A percentile compares a stretch with the other conserved stretches of the same genome.
Evolutionary conservation across 805 yeast genomes (phyloP).

Genomic region (Metschnikowia aberdeeniae): DNA sequence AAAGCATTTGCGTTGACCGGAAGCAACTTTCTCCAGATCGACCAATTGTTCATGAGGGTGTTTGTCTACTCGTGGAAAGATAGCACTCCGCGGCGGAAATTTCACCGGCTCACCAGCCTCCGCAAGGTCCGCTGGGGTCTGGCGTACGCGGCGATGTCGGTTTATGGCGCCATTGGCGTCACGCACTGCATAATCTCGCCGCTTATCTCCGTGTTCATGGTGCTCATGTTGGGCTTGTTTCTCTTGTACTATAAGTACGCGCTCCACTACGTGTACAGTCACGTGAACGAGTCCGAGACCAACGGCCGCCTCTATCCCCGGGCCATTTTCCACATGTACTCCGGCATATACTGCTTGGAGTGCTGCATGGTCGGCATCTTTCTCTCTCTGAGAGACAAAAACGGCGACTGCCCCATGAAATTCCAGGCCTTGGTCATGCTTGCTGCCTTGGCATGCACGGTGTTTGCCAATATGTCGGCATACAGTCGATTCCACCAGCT

Average conservation of each 20-base stretch:
- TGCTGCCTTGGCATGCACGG: constrained; percentile 47
- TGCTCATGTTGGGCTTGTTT: constrained; percentile 50
- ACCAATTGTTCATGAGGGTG: constrained; percentile 42
- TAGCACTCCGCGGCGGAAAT: constrained; percentile 58
- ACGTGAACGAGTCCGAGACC: constrained; percentile 54
- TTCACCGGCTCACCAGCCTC: constrained; percentile 40
- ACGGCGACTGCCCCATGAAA: constrained; percentile 40
- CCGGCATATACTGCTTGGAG: constrained; percentile 81
- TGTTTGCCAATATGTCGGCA: constrained; percentile 53
- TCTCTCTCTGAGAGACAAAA: constrained; percentile 52
- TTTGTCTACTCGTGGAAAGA: constrained; percentile 38
- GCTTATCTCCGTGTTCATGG: constrained; percentile 58
- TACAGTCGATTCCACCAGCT: constrained; percentile 36
- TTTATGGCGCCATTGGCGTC: constrained; percentile 72
- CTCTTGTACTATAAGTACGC: constrained; percentile 69
- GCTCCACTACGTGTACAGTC: constrained; percentile 52
- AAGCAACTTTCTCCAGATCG: constrained; percentile 58
- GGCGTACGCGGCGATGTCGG: constrained; percentile 69
- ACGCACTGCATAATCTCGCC: constrained; percentile 82
- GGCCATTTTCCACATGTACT: constrained; percentile 71
- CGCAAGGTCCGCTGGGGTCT: constrained; percentile 71
- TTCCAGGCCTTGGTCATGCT: constrained; percentile 53
- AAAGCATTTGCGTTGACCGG: constrained; percentile 78
- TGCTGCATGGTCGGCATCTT: constrained; percentile 74
- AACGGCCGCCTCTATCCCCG: constrained; percentile 67